phyloP scores from a whole-genome alignment of 441 rosid species.

The Eutrema salsugineum region DNA sequence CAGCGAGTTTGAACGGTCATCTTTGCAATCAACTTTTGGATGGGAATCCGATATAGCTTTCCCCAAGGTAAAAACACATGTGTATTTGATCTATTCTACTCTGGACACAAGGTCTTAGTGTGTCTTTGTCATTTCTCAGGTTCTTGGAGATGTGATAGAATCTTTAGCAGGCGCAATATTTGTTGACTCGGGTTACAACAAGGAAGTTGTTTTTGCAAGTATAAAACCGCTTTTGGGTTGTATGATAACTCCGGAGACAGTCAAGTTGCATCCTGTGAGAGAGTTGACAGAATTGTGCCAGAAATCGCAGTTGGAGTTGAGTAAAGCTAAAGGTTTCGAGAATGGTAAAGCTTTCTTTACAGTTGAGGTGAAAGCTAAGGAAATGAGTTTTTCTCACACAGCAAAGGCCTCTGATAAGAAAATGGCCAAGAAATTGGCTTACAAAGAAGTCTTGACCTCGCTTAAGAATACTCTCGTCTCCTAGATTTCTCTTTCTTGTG shows the following conservation, averaged over 20 bases:
- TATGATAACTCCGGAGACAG: conserved; percentile 58
- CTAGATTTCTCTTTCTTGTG: background rate
- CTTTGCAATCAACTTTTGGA: conserved; percentile 51
- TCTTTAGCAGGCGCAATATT: conserved; percentile 87
- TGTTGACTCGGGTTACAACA: conserved; percentile 72
- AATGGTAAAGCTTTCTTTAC: conserved; percentile 37
- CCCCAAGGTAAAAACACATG: conserved; percentile 59
- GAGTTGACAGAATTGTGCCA: conserved; percentile 63
- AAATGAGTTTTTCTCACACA: conserved; percentile 32
- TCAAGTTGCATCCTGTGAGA: conserved; percentile 58
- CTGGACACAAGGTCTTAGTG: background rate
- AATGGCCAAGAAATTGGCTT: conserved; percentile 57
- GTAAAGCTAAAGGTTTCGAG: conserved; percentile 3
- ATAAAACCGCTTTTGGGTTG: conserved; percentile 74
- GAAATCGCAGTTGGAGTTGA: conserved; percentile 34
- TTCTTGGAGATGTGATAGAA: conserved; percentile 88
- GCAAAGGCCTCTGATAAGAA: conserved; percentile 42
- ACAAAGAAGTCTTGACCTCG: conserved; percentile 46
- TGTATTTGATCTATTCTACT: background rate
- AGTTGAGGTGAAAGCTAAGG: conserved; percentile 49
- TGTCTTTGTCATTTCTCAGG: conserved; percentile 39
- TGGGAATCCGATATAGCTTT: conserved; percentile 74
- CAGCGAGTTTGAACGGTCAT: conserved; percentile 28
- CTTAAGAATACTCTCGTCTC: conserved; percentile 34
- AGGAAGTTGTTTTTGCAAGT: conserved; percentile 50